These are phyloP conservation scores for Tolypocladium amazonense DNA, from an alignment of 2,329 filamentous ascomycete genomes.

Conservation along the genomic window DNA sequence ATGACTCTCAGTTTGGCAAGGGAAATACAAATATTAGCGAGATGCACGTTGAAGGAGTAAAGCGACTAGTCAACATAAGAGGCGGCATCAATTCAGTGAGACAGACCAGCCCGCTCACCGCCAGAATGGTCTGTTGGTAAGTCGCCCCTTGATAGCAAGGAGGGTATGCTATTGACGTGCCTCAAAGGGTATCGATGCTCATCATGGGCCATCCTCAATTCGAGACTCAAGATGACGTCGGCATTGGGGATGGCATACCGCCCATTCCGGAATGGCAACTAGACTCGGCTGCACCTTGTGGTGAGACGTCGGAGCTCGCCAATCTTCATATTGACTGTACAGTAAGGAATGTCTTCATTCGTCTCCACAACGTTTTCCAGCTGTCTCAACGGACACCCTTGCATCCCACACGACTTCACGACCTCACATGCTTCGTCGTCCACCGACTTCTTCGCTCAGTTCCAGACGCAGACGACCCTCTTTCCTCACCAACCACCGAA, in stretches of 20 bases:
- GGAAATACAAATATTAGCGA: constrained; percentile 31
- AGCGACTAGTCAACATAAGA: constrained; percentile 34
- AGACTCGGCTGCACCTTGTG: constrained; percentile 6
- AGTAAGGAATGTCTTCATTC: constrained; percentile 26
- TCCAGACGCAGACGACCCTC: background rate
- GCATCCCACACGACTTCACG: constrained; percentile 35
- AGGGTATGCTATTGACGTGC: background rate
- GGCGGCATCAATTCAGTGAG: constrained; percentile 38
- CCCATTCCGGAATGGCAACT: constrained; percentile 38
- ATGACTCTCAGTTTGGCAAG: constrained; percentile 34
- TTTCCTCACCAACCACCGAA: constrained; percentile 22
- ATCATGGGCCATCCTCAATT: constrained; percentile 43
- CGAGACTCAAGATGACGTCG: constrained; percentile 35
- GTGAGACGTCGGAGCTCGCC: constrained; percentile 2
- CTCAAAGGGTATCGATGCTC: constrained; percentile 44
- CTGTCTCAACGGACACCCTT: constrained; percentile 15
- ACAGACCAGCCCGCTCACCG: constrained; percentile 39
- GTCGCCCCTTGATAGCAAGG: constrained; percentile 5
- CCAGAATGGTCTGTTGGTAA: constrained; percentile 44
- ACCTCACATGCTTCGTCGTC: constrained; percentile 42
- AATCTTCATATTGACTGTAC: constrained; percentile 19
- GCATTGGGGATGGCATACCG: constrained; percentile 35
- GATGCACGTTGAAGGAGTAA: constrained; percentile 40
- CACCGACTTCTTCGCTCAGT: constrained; percentile 31
- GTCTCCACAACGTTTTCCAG: constrained; percentile 33